These are phyloP conservation scores for Cordyceps tenuipes DNA, from an alignment of 2,329 filamentous ascomycete genomes.

Conservation along the genomic window DNA sequence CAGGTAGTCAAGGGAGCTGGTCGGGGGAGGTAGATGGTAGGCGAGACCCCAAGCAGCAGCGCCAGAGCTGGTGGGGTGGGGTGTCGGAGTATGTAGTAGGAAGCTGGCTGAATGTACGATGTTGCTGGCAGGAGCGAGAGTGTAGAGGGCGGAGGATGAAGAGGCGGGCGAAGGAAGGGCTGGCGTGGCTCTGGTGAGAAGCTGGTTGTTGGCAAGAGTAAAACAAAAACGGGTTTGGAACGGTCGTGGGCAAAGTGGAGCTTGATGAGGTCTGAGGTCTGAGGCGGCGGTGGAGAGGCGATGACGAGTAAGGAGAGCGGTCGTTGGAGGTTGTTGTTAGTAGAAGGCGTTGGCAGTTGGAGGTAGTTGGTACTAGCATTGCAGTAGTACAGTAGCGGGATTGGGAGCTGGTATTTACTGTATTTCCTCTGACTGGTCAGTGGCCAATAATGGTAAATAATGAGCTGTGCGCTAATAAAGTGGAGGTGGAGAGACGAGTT, in stretches of 20 bases:
- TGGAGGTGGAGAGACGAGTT: not conserved
- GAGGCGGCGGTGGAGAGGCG: not conserved
- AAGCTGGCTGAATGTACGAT: not conserved
- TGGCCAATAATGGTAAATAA: not conserved
- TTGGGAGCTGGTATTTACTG: not conserved
- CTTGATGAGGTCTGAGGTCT: not conserved
- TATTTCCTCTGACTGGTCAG: not conserved
- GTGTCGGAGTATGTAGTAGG: not conserved
- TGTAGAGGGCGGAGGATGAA: not conserved
- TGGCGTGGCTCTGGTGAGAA: not conserved
- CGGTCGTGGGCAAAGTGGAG: not conserved
- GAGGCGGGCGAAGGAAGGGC: not conserved
- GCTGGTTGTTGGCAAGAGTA: not conserved
- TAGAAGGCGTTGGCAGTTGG: too few relatives aligned
- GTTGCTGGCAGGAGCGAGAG: not conserved
- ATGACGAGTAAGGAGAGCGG: not conserved
- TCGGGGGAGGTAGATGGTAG: not conserved
- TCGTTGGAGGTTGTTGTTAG: too few relatives aligned
- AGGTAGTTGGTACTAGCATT: too few relatives aligned
- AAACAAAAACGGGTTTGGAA: not conserved
- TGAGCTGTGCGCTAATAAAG: conserved; percentile 5
- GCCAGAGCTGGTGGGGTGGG: not conserved
- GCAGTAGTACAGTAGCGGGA: too few relatives aligned
- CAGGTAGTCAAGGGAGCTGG: not conserved
- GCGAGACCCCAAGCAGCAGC: conserved; percentile 4